Conservation (phyloP, 805 yeast species). For the Teunomyces cretensis region DNA sequence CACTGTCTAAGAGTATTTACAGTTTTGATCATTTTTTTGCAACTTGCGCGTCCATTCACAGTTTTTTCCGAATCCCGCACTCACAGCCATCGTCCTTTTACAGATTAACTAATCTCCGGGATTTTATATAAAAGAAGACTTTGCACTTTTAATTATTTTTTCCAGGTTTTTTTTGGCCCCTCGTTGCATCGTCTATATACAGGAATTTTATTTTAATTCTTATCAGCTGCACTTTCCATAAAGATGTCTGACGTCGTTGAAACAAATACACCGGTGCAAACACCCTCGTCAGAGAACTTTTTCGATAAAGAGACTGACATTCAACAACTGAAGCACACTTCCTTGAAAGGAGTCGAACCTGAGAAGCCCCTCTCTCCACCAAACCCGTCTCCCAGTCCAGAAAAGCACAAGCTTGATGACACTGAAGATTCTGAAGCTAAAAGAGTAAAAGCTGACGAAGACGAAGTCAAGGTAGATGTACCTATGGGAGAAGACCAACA, state of each 20-base stretch:
- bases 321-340: not conserved
- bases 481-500: not conserved
- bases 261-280: constrained; percentile 39
- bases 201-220: not conserved
- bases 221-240: not conserved
- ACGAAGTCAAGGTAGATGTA: constrained; percentile 2
- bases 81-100: not conserved
- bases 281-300: constrained; percentile 32
- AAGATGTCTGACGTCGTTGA: constrained; percentile 31
- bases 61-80: not conserved
- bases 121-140: constrained; percentile 7
- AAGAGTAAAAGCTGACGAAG: constrained; percentile 17
- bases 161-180: constrained; percentile 2
- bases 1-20: constrained; percentile 5
- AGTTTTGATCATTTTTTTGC: not conserved
- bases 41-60: not conserved
- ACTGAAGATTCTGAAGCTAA: constrained; percentile 20
- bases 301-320: not conserved
- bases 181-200: constrained; percentile 4
- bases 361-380: constrained; percentile 47
- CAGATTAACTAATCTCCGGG: constrained; percentile 1
- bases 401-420: constrained; percentile 31
- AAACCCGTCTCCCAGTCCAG: constrained; percentile 45
- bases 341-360: constrained; percentile 15
- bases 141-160: constrained; percentile 6